These are phyloP conservation scores for Asparagopsis taxiformis DNA, from an alignment of 31 red algal genomes.

Conservation along the genomic window DNA sequence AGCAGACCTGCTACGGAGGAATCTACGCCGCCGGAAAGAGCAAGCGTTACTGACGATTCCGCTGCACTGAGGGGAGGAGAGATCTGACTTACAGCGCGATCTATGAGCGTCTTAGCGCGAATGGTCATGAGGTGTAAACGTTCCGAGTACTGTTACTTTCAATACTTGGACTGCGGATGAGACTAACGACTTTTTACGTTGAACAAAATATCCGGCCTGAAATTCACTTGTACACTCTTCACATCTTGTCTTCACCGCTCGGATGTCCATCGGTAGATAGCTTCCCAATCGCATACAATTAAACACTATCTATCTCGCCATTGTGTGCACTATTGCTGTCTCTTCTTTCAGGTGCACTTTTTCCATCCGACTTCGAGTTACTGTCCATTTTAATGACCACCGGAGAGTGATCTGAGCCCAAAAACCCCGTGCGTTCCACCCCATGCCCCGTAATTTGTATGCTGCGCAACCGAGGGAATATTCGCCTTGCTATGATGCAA, in stretches of 20 bases:
- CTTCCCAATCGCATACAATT: too few species aligned
- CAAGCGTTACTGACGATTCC: conserved; percentile 30
- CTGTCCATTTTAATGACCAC: conserved; percentile 15
- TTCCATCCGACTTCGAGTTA: not conserved
- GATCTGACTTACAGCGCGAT: conserved; percentile 8
- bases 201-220: too few species aligned
- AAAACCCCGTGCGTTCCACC: conserved; percentile 33
- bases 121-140: too few species aligned
- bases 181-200: too few species aligned
- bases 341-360: not conserved
- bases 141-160: too few species aligned
- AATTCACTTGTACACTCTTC: too few species aligned
- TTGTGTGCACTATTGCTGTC: too few species aligned
- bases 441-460: conserved; percentile 36
- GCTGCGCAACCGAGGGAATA: conserved; percentile 1
- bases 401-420: conserved; percentile 68
- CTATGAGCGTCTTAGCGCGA: conserved; percentile 4
- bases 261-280: too few species aligned
- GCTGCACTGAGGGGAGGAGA: conserved; percentile 9
- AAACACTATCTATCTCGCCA: too few species aligned
- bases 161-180: too few species aligned
- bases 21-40: conserved; percentile 84
- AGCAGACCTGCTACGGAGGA: conserved; percentile 58
- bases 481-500: conserved; percentile 41
- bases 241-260: too few species aligned